phyloP scores from a whole-genome alignment of 371 early-diverging fungal genomes.

The Sporodiniella umbellata region DNA sequence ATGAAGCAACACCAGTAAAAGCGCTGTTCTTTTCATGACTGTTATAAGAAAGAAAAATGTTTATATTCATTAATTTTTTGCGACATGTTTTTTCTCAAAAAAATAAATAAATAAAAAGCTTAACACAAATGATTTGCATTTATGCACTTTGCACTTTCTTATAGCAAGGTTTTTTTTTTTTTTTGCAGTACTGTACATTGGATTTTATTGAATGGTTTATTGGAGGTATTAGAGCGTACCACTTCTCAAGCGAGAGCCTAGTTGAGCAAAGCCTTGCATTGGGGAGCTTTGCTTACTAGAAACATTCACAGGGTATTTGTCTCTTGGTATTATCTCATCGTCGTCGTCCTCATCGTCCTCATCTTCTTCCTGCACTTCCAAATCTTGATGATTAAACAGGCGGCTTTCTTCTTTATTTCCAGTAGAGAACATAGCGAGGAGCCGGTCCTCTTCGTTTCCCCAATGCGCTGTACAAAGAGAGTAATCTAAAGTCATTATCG shows the following conservation, averaged over 20 bases:
- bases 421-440: constrained; percentile 30
- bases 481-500: constrained; percentile 29
- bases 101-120: neutral
- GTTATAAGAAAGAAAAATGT: neutral
- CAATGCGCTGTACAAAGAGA: constrained; percentile 43
- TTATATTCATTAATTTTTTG: neutral
- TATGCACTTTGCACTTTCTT: too few species aligned
- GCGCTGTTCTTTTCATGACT: neutral
- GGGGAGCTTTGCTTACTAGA: neutral
- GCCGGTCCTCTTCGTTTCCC: constrained; percentile 36
- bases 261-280: constrained; percentile 13
- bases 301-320: neutral
- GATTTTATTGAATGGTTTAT: too few species aligned
- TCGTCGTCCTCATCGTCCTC: neutral
- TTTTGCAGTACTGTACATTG: too few species aligned
- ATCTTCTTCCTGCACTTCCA: neutral
- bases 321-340: neutral
- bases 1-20: neutral
- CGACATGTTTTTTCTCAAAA: neutral
- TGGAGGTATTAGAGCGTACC: too few species aligned
- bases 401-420: neutral
- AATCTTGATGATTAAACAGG: neutral
- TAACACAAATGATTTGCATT: too few species aligned
- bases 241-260: constrained; percentile 9
- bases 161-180: neutral